Percentiles rank a stretch among this genome's conserved stretches.
Evolutionary conservation across 495 filamentous ascomycete genomes (phyloP).

Genomic region (Daldinia vernicosa): DNA sequence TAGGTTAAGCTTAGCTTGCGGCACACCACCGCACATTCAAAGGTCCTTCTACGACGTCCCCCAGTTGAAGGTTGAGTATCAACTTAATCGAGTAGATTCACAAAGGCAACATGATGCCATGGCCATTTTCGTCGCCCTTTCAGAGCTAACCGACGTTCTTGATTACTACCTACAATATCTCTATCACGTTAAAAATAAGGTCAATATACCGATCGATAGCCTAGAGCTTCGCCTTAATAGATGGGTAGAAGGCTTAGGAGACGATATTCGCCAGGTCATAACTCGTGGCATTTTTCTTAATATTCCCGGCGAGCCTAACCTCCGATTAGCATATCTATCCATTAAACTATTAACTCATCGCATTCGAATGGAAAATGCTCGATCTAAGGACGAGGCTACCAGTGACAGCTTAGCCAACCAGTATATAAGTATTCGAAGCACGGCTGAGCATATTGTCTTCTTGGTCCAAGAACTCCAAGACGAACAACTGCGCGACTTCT

Average conservation of each 20-base stretch:
- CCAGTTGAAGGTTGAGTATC: not conserved
- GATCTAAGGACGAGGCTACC: not conserved
- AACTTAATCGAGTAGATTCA: not conserved
- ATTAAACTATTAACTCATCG: not conserved
- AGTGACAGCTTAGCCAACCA: not conserved
- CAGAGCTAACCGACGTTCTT: not conserved
- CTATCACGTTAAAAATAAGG: not conserved
- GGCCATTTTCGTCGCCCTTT: not conserved
- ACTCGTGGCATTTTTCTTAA: not conserved
- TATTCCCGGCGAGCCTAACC: not conserved
- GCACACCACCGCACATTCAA: not conserved
- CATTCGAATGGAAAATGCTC: not conserved
- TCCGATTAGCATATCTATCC: not conserved
- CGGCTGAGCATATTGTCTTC: not conserved
- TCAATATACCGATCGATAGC: not conserved
- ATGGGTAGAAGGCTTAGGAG: not conserved
- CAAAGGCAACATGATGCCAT: not conserved
- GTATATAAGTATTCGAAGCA: not conserved
- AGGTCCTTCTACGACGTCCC: not conserved
- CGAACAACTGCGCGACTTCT: not conserved
- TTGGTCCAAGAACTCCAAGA: not conserved
- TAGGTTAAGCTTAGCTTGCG: not conserved
- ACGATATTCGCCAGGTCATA: not conserved
- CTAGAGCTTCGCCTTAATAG: not conserved
- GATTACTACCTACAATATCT: not conserved